Base-by-base conservation (phyloP, 2,329 filamentous ascomycete species). In the Juglanconis sp. region DNA sequence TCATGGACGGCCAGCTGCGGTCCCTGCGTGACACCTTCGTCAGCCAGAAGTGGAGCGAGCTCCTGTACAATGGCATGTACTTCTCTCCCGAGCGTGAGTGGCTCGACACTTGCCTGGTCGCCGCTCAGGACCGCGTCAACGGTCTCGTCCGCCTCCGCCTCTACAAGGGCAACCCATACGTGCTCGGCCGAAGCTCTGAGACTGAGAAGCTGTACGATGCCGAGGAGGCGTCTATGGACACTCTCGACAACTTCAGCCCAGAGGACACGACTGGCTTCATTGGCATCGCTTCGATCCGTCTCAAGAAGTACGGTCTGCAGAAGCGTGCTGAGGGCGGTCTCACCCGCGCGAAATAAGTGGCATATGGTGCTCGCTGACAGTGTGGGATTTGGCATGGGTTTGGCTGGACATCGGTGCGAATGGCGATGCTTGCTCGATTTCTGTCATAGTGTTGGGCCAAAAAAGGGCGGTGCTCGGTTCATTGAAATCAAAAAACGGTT, bases 91-190 rank as follows among this genome's bases (percentile, higher is more conserved):
- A 77, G 70, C 69, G 74, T 17, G 82, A 85, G 73, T 84, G 85
- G 70, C 73, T 85, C 62, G 80, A 92, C 78, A 83, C 86, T 72
- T 83, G 82, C 66, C 84, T 90, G 69, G 69, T 80, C 57, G 81
- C 82, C 67, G 80, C 78, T 52, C 87, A 89, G 73, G 82, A 84
- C 75, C 77, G 78, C 64, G 74, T 77, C 35, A 68, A 64, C 40
- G 69, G 69, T 51, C 60, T 67, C 60, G 69, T 70, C 49, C 65
- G 65, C 60, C 65, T 70, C 63, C 53, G 69, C 78, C 63, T 66
- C 42, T 77, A 77, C 70, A 76, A 76, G 69, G 75, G 79, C 59
- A 70, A 70, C 61, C 76, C 75, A 5, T 78, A 79, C 67, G 73
- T 79, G 30, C 68, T 82, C 15, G 76, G 76, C 64, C 77, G 81